Evolutionary conservation across 1,284 basidiomycete genomes (phyloP), one percentile per base, ranked within the genome.

Genomic region (Malassezia slooffiae): DNA sequence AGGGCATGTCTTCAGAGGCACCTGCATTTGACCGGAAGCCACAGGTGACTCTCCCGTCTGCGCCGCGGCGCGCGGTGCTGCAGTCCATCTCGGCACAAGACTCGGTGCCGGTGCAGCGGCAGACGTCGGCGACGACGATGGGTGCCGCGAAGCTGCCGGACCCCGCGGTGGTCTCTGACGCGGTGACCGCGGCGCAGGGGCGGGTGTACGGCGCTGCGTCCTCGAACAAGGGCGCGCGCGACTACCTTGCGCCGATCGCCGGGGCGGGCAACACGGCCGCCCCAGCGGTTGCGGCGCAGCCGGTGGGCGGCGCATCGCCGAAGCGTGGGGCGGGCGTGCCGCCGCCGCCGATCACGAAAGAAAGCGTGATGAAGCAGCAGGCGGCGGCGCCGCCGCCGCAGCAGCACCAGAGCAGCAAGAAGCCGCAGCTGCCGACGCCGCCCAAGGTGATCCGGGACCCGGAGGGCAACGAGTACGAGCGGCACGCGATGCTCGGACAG

Each of bases 401-500:
- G 7, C 22, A 38, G 29, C 45, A 41, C 15, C 5, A 10, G 6
- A 27, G 21, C 21, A 46, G 41, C 24, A 58, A 60, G 51, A 67
- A 64, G 36, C 55, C 63, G 5, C 41, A 52, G 11, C 54, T 67
- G 13, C 63, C 61, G 20, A 56, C 53, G 33, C 59, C 63, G 26
- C 63, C 63, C 5, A 52, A 46, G 20, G 50, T 60, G 42, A 64
- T 67, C 38, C 52, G 60, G 29, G 63, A 67, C 22, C 53, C 57
- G 0, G 51, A 59, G 33, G 56, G 57, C 5, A 40, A 51, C 11
- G 38, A 45, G 21, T 67, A 57, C 39, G 50, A 50, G 38, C 54
- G 58, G 7, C 61, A 62, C 19, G 47, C 50, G 9, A 45, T 67
- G 19, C 52, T 67, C 8, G 63, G 63, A 19, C 47, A 73, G 65